Conservation (phyloP, 2,329 filamentous ascomycete genomes). For the Xylaria sp. region DNA sequence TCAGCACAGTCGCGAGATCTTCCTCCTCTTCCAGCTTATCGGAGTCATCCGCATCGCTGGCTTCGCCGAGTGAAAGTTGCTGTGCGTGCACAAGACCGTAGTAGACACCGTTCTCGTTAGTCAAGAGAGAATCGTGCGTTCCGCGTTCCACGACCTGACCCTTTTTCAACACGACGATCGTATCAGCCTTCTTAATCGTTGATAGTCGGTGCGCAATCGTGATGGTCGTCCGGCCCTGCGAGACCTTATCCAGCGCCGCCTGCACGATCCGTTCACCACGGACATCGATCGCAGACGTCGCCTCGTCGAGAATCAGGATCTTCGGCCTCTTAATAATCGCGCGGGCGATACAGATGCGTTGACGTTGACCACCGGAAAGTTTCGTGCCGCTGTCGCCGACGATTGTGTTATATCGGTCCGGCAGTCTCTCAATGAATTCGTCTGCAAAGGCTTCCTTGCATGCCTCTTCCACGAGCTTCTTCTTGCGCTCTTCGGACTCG, state of each 20-base stretch:
- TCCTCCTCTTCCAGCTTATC: slow-evolving; percentile 35
- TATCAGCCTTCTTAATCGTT: slow-evolving; percentile 71
- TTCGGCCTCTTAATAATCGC: slow-evolving; percentile 66
- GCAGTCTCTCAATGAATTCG: slow-evolving; percentile 61
- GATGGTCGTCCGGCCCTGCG: slow-evolving; percentile 61
- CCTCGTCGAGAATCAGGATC: slow-evolving; percentile 72
- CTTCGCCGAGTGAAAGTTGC: slow-evolving; percentile 49
- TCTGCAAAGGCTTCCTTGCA: slow-evolving; percentile 64
- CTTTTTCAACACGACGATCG: slow-evolving; percentile 69
- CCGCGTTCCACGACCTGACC: slow-evolving; percentile 69
- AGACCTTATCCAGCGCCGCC: slow-evolving; percentile 56
- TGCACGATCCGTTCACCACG: slow-evolving; percentile 57
- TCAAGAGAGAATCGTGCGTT: slow-evolving; percentile 66
- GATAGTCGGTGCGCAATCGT: slow-evolving; percentile 70
- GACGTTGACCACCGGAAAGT: slow-evolving; percentile 79
- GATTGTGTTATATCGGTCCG: slow-evolving; percentile 62
- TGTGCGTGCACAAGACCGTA: slow-evolving; percentile 61
- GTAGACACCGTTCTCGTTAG: slow-evolving; percentile 57
- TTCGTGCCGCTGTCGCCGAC: slow-evolving; percentile 76
- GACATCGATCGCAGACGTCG: slow-evolving; percentile 61
- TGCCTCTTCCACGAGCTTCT: slow-evolving; percentile 55
- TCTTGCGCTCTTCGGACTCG: slow-evolving; percentile 50
- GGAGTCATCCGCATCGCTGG: slow-evolving; percentile 35
- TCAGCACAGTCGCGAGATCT: slow-evolving; percentile 36
- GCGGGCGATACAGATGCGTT: slow-evolving; percentile 72